These are phyloP conservation scores for Russula dissimulans DNA, from an alignment of 768 basidiomycete species.

Conservation along the genomic window DNA sequence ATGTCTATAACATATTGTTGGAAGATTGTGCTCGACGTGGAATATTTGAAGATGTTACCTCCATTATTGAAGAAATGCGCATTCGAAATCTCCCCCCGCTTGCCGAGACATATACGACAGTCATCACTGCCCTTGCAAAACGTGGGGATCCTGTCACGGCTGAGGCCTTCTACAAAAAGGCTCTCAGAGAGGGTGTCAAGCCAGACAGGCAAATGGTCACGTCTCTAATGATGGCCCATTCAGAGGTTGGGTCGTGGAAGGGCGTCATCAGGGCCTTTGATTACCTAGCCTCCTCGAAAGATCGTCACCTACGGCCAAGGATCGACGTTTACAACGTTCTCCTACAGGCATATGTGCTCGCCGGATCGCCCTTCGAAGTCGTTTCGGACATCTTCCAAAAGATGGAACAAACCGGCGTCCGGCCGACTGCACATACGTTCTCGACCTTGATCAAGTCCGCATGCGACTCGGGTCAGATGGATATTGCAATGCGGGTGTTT, in stretches of 20 bases:
- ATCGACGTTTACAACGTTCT: conserved; percentile 68
- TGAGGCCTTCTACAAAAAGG: conserved; percentile 56
- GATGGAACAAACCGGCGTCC: conserved; percentile 39
- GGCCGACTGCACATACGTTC: conserved; percentile 58
- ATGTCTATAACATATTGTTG: conserved; percentile 54
- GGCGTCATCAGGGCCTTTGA: conserved; percentile 66
- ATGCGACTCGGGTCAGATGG: conserved; percentile 60
- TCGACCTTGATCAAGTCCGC: conserved; percentile 72
- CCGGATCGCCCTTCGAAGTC: conserved; percentile 64
- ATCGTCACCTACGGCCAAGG: conserved; percentile 34
- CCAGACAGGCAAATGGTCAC: conserved; percentile 61
- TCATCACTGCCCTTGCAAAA: conserved; percentile 58
- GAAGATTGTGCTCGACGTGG: conserved; percentile 44
- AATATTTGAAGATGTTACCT: conserved; percentile 43
- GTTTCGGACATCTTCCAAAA: conserved; percentile 55
- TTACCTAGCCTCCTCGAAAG: conserved; percentile 36
- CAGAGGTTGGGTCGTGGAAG: conserved; percentile 70
- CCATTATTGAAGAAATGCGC: conserved; percentile 55
- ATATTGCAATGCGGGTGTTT: conserved; percentile 56
- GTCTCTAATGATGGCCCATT: conserved; percentile 73
- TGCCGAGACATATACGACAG: conserved; percentile 48
- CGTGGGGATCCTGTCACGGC: conserved; percentile 55
- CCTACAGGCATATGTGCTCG: conserved; percentile 73
- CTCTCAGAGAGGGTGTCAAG: conserved; percentile 48
- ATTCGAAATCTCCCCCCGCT: conserved; percentile 38